Conservation (phyloP, 805 yeast species). For the Metschnikowia vanudenii region DNA sequence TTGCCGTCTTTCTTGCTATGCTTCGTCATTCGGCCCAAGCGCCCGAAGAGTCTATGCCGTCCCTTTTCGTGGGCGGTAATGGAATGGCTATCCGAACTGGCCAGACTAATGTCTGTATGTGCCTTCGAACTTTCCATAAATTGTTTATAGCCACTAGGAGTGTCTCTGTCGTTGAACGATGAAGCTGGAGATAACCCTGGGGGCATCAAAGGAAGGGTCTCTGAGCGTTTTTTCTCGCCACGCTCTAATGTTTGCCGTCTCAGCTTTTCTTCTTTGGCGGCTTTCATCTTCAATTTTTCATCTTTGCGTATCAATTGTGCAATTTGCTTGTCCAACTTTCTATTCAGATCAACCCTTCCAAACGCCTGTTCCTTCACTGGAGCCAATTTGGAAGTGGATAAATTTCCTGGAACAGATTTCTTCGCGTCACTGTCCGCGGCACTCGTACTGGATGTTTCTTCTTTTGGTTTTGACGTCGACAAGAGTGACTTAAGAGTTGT, state of each 20-base stretch:
- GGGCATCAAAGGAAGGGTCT: slow-evolving; percentile 4
- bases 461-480: slow-evolving; percentile 3
- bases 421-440: background rate
- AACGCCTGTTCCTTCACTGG: slow-evolving; percentile 31
- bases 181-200: slow-evolving; percentile 9
- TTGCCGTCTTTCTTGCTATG: slow-evolving; percentile 12
- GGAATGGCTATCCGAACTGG: background rate
- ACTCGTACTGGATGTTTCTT: background rate
- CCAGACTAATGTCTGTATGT: slow-evolving; percentile 11
- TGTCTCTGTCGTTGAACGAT: slow-evolving; percentile 5
- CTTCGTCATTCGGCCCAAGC: slow-evolving; percentile 17
- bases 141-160: background rate
- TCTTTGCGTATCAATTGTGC: slow-evolving; percentile 34
- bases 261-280: slow-evolving; percentile 16
- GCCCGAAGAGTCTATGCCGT: slow-evolving; percentile 19
- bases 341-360: slow-evolving; percentile 21
- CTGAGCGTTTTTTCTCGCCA: slow-evolving; percentile 14
- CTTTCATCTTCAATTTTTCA: slow-evolving; percentile 24
- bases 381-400: slow-evolving; percentile 18
- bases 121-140: slow-evolving; percentile 11
- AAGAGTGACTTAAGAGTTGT: slow-evolving; percentile 12
- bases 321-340: slow-evolving; percentile 33
- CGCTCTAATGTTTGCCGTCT: slow-evolving; percentile 13
- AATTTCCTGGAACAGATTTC: background rate
- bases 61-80: background rate